Base-by-base conservation (phyloP, 257 asterid species). In the Gentiana straminea region DNA sequence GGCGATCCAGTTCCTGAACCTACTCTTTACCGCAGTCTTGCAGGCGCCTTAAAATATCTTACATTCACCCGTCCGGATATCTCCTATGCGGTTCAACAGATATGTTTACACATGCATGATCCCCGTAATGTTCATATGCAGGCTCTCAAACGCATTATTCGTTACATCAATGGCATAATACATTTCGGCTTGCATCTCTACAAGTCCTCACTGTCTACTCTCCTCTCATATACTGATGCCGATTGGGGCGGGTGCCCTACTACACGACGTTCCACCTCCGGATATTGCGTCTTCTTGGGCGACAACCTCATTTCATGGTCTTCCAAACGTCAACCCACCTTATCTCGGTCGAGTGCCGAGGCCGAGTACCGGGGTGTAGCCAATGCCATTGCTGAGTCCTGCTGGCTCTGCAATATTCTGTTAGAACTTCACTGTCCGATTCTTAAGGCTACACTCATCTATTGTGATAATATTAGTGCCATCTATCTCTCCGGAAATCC, bases 91-190 rank as follows among this genome's bases (percentile, higher is more conserved):
- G 64, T 1, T 2, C 6, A 24, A 24, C 24, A 24, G 24, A 24
- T 24, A 24, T 24, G 24, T 24, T 24, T 24, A 24, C 24, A 24
- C 24, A 24, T 24, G 24, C 24, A 24, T 24, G 24, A 24, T 24
- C 24, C 24, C 24, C 24, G 24, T 24, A 38, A 24, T 10, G 34
- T 5, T 4, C 56, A 60, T 12, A 13, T 47, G 12, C 10, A 2
- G 6, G 64, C 64, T 9, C 44, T 60, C 45, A 48, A 47, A 33
- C 56, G 64, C 1, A 47, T 60, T 38, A 1, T 60, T 0, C 64
- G 9, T 9, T 60, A 60, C 33, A 9, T 60, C 8, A 55, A 49
- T 2, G 64, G 56, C 15, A 60, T 56, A 1, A 0, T 37, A 11
- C 3, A 6, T 2, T n/a, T 7, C 3, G 64, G 64, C 13, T 5